Conservation (phyloP, 2,329 filamentous ascomycete species). For the Penicillium brasilianum region DNA sequence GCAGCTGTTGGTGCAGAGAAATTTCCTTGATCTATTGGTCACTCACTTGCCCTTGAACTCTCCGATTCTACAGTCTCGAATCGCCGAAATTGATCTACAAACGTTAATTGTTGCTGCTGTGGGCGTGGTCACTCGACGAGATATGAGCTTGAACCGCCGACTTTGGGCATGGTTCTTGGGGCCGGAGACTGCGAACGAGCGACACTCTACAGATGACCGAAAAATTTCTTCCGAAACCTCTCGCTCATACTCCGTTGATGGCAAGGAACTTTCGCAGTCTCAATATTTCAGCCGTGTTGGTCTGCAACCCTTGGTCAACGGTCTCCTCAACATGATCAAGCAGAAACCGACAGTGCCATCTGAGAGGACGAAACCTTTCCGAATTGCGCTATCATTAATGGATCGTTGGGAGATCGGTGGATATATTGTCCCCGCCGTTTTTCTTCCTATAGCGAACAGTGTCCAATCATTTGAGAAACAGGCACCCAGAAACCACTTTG, state of each 20-base stretch:
- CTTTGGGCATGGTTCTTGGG: constrained; percentile 97
- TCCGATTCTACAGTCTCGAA: constrained; percentile 74
- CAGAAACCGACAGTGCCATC: constrained; percentile 58
- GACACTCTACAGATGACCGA: constrained; percentile 37
- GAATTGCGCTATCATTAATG: constrained; percentile 94
- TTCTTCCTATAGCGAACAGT: constrained; percentile 82
- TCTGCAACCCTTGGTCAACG: constrained; percentile 72
- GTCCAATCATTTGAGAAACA: constrained; percentile 74
- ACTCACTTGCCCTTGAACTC: constrained; percentile 87
- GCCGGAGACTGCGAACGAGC: constrained; percentile 62
- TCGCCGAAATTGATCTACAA: constrained; percentile 77
- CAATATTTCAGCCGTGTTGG: constrained; percentile 86
- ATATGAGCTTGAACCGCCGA: constrained; percentile 94
- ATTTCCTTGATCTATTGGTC: constrained; percentile 90
- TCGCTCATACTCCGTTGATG: constrained; percentile 35
- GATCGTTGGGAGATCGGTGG: constrained; percentile 97
- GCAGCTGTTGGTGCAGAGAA: constrained; percentile 88
- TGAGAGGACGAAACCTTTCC: constrained; percentile 82
- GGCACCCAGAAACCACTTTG: constrained; percentile 72
- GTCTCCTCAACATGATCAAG: constrained; percentile 77
- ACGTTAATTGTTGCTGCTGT: constrained; percentile 80
- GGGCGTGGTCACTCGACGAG: constrained; percentile 84
- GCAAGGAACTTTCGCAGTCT: constrained; percentile 63
- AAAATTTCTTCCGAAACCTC: constrained; percentile 36
- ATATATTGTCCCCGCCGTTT: constrained; percentile 83